Conservation (phyloP, 176 grass and related monocot genomes). For the Lolium multiflorum region DNA sequence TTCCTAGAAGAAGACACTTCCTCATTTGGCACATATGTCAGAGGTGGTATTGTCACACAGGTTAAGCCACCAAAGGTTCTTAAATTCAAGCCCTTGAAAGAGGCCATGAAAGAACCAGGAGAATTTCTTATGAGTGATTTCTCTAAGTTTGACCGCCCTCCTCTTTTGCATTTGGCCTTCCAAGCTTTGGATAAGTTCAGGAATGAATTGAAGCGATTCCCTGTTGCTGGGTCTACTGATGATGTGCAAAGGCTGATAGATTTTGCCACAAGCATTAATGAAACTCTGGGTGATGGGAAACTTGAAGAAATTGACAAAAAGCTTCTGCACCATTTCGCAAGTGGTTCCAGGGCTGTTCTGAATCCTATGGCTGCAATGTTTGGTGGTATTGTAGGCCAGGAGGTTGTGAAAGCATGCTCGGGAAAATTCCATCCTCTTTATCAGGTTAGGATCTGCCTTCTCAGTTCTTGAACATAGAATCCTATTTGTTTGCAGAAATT, state of each 20-base stretch:
- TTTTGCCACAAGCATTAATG: constrained; percentile 64
- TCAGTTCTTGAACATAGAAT: background rate
- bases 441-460: constrained; percentile 54
- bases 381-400: constrained; percentile 91
- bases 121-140: constrained; percentile 94
- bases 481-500: background rate
- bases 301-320: constrained; percentile 77
- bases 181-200: constrained; percentile 90
- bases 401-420: constrained; percentile 91
- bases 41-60: constrained; percentile 91
- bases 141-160: constrained; percentile 85
- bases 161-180: constrained; percentile 88
- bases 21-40: constrained; percentile 68
- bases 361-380: constrained; percentile 98
- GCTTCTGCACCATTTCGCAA: constrained; percentile 69
- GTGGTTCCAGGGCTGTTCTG: constrained; percentile 80
- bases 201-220: constrained; percentile 61
- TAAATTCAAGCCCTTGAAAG: constrained; percentile 80
- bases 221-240: constrained; percentile 70
- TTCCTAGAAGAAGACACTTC: constrained; percentile 88
- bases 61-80: constrained; percentile 85
- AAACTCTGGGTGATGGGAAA: constrained; percentile 68
- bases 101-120: constrained; percentile 89
- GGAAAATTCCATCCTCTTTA: constrained; percentile 95
- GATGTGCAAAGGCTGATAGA: constrained; percentile 68